Conservation (phyloP, 2,329 filamentous ascomycete genomes). For the Fusarium incarnatum region DNA sequence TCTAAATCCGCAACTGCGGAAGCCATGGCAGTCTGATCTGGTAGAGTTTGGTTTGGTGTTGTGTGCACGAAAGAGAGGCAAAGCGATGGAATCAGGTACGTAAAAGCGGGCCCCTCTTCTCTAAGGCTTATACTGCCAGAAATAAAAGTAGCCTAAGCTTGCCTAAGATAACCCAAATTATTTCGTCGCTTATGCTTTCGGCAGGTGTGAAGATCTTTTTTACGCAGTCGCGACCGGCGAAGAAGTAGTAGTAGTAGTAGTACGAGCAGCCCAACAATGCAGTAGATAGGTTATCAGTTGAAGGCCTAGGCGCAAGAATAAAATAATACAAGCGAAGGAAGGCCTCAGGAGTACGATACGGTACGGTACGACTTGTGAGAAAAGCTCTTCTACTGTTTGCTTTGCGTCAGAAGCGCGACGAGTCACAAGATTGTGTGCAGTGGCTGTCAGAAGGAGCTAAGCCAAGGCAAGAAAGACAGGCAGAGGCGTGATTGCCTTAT, state of each 20-base stretch:
- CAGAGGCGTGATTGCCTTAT: slow-evolving; percentile 5
- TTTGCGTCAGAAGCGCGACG: slow-evolving; percentile 43
- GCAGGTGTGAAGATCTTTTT: slow-evolving; percentile 29
- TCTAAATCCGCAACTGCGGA: slow-evolving; percentile 93
- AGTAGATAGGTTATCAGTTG: slow-evolving; percentile 13
- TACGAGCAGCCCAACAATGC: slow-evolving; percentile 36
- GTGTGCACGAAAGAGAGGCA: slow-evolving; percentile 30
- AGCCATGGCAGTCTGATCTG: slow-evolving; percentile 67
- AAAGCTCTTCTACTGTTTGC: slow-evolving; percentile 46
- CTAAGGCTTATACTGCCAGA: background rate
- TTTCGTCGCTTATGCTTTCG: background rate
- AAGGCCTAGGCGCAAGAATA: slow-evolving; percentile 27
- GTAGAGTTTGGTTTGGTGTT: slow-evolving; percentile 11
- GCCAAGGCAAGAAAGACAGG: slow-evolving; percentile 17
- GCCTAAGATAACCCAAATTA: background rate
- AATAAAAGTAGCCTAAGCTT: background rate
- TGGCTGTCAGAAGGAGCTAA: slow-evolving; percentile 20
- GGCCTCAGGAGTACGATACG: slow-evolving; percentile 44
- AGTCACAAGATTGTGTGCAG: slow-evolving; percentile 44
- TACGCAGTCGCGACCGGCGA: slow-evolving; percentile 46
- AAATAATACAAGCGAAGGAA: slow-evolving; percentile 43
- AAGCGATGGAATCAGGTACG: background rate
- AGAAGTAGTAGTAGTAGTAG: slow-evolving; percentile 36
- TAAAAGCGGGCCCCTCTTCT: background rate
- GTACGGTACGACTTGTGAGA: slow-evolving; percentile 43